Conservation (phyloP, 495 filamentous ascomycete species). For the Podospora appendiculata region DNA sequence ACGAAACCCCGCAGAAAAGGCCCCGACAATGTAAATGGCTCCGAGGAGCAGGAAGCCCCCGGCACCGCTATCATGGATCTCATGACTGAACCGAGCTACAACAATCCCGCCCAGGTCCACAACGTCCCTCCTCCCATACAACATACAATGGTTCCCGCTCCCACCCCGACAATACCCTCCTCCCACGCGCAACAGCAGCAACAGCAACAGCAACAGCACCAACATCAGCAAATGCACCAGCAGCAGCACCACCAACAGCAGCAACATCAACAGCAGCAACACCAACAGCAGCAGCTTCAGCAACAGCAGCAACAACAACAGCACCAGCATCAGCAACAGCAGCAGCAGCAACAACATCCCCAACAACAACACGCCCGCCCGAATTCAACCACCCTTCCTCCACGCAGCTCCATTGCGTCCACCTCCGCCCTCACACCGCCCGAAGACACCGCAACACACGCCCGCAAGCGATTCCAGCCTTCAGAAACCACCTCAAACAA, state of each 20-base stretch:
- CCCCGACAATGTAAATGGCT: constrained; percentile 18
- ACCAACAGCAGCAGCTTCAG: not conserved
- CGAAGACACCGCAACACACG: constrained; percentile 33
- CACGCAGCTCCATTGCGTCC: constrained; percentile 4
- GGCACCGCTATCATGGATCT: constrained; percentile 26
- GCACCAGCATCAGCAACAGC: constrained; percentile 1
- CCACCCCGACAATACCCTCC: constrained; percentile 2
- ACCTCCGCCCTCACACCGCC: constrained; percentile 40
- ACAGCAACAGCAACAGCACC: constrained; percentile 9
- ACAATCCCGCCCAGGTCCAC: constrained; percentile 14
- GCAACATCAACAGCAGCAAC: not conserved
- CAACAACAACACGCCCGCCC: constrained; percentile 5
- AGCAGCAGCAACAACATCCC: constrained; percentile 8
- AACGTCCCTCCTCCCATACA: constrained; percentile 9
- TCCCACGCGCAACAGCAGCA: not conserved
- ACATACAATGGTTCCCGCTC: not conserved
- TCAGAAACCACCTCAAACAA: not conserved
- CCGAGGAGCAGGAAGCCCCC: constrained; percentile 21
- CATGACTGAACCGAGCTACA: constrained; percentile 15
- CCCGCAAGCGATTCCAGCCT: constrained; percentile 24
- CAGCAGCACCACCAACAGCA: not conserved
- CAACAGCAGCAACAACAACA: not conserved
- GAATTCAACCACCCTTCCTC: not conserved
- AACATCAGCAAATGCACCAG: constrained; percentile 2
- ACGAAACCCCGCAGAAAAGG: constrained; percentile 38